phyloP scores from a whole-genome alignment of 148 eudicot species.

The Euryodendron excelsum region DNA sequence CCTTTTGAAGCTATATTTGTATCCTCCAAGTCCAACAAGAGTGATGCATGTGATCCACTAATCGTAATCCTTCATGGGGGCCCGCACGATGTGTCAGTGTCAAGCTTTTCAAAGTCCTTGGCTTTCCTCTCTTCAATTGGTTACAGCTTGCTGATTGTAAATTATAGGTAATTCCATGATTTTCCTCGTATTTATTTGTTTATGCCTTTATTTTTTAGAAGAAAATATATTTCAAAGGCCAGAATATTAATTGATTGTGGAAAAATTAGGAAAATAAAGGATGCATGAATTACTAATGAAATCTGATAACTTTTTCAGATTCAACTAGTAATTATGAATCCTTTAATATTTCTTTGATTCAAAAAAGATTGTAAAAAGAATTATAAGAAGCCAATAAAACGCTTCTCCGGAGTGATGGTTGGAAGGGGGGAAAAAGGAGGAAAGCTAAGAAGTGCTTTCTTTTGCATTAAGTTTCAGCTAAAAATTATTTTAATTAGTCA shows the following conservation, averaged over 20 bases:
- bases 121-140: slow-evolving; percentile 84
- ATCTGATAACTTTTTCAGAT: neutral
- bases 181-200: neutral
- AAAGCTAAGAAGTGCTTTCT: neutral
- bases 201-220: neutral
- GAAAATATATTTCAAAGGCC: neutral
- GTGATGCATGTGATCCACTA: slow-evolving; percentile 50
- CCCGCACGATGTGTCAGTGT: slow-evolving; percentile 60
- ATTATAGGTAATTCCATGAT: slow-evolving; percentile 62
- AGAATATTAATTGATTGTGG: neutral
- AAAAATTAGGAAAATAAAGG: neutral
- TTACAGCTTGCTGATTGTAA: slow-evolving; percentile 77
- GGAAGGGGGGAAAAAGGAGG: neutral
- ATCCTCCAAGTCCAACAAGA: slow-evolving; percentile 55
- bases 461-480: neutral
- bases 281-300: slow-evolving; percentile 6
- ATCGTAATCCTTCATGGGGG: slow-evolving; percentile 94
- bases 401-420: neutral
- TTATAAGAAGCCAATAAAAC: neutral
- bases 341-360: neutral
- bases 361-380: neutral
- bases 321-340: neutral
- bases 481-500: neutral
- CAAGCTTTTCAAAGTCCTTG: slow-evolving; percentile 67
- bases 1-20: slow-evolving; percentile 88